phyloP scores from a whole-genome alignment of 2,329 filamentous ascomycete genomes.

The Albifimbria verrucaria region DNA sequence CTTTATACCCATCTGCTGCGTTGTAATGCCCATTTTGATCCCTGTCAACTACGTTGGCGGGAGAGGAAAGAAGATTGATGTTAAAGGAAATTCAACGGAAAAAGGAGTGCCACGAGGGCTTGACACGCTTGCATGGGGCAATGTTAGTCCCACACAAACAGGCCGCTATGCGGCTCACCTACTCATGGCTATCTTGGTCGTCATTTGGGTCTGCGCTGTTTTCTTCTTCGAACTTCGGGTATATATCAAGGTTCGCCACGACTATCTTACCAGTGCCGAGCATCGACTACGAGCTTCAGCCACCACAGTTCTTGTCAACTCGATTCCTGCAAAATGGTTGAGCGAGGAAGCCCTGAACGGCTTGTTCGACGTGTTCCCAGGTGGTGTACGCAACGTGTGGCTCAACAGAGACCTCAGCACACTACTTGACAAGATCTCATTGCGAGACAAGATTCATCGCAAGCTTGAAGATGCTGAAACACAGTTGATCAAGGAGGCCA shows the following conservation, averaged over 20 bases:
- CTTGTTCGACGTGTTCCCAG: constrained; percentile 93
- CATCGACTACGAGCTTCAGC: constrained; percentile 91
- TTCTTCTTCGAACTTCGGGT: constrained; percentile 82
- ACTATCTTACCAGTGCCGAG: constrained; percentile 90
- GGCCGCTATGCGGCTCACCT: constrained; percentile 81
- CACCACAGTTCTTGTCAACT: constrained; percentile 89
- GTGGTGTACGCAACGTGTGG: constrained; percentile 94
- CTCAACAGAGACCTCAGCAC: constrained; percentile 86
- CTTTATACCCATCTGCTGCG: constrained; percentile 74
- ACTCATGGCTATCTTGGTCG: constrained; percentile 70
- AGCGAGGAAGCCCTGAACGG: constrained; percentile 75
- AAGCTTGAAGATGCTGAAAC: constrained; percentile 80
- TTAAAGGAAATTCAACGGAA: constrained; percentile 29
- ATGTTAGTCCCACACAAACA: constrained; percentile 65
- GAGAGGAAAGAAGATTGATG: constrained; percentile 51
- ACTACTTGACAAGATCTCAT: constrained; percentile 78
- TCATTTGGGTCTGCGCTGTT: constrained; percentile 82
- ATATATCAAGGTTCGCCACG: constrained; percentile 90
- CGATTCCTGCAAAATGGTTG: constrained; percentile 89
- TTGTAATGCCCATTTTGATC: constrained; percentile 82
- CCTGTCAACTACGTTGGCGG: constrained; percentile 79
- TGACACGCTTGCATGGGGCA: constrained; percentile 83
- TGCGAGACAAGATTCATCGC: constrained; percentile 67
- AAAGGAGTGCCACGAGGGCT: constrained; percentile 53
- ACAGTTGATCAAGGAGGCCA: constrained; percentile 74